Evolutionary conservation across 2,329 filamentous ascomycete genomes (phyloP), one percentile per base, ranked within the genome.

Genomic region (Cladosporium sp.): DNA sequence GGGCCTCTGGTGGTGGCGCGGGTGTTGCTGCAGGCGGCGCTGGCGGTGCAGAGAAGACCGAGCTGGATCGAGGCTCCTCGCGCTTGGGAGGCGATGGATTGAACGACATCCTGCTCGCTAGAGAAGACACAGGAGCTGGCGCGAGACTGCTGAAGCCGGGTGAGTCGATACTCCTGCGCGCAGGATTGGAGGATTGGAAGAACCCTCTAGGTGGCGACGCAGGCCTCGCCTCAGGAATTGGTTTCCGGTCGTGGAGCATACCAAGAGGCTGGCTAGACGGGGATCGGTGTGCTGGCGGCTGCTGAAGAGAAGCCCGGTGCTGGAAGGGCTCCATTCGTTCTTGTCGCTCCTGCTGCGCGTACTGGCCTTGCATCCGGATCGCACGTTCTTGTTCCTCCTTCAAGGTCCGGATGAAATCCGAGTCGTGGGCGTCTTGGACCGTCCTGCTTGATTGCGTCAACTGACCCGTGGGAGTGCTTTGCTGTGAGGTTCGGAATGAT

Each of bases 301-400:
- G 43, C 18, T 56, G 54, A 13, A 57, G 52, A 2, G 55, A 49
- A 9, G 32, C 45, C 10, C 57, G 59, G 9, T 58, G 58, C 34
- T 60, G 61, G 6, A 57, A 43, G 16, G 60, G 58, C 9, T 63
- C 63, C 45, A 61, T 53, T 22, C 59, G 58, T 13, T 60, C 58
- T 45, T 63, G 58, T 31, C 63, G 59, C 32, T 61, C 59, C 16
- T 56, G 51, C 40, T 59, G 53, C 45, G 58, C 56, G 11, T 58
- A 54, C 42, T 63, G 50, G 33, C 51, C 51, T 50, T 66, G 61
- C 56, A 67, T 58, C 9, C 59, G 57, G 11, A 67, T 56, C 3
- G 67, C 67, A 16, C 61, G 58, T 37, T 66, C 62, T 52, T 66
- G 66, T 50, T 70, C 65, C 28, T 64, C 58, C 28, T 58, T 52